phyloP scores from a whole-genome alignment of 2,329 filamentous ascomycete genomes.

The Neospermospora avenae region DNA sequence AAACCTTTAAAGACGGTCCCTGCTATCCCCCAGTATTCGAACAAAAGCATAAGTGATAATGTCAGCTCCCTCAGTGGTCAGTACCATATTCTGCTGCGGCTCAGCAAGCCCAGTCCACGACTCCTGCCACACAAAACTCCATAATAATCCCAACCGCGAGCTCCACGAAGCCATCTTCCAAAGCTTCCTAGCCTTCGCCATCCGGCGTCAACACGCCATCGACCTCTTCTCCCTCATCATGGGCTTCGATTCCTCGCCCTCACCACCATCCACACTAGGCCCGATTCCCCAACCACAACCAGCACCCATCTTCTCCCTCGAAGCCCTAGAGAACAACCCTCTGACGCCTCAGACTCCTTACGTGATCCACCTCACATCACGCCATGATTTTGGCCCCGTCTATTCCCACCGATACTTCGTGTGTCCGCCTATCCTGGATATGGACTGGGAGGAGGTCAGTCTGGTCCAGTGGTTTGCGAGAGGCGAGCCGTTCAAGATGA shows the following conservation, averaged over 20 bases:
- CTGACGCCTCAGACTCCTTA: slow-evolving; percentile 23
- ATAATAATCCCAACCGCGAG: slow-evolving; percentile 26
- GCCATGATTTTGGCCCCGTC: slow-evolving; percentile 28
- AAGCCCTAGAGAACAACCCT: slow-evolving; percentile 26
- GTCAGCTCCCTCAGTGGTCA: background rate
- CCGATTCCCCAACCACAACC: slow-evolving; percentile 5
- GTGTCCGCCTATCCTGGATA: slow-evolving; percentile 21
- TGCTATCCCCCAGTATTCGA: too few relatives aligned
- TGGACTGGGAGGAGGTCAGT: slow-evolving; percentile 29
- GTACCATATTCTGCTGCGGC: slow-evolving; percentile 26
- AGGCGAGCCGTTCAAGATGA: slow-evolving; percentile 27
- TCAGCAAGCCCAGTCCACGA: slow-evolving; percentile 7
- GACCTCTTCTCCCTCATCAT: slow-evolving; percentile 5
- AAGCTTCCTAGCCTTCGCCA: slow-evolving; percentile 23
- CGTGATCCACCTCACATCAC: slow-evolving; percentile 28
- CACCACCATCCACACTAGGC: background rate
- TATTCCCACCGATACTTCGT: slow-evolving; percentile 32
- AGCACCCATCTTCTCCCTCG: slow-evolving; percentile 19
- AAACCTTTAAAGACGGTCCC: too few relatives aligned
- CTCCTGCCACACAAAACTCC: slow-evolving; percentile 9
- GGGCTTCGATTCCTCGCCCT: background rate
- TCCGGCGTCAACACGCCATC: slow-evolving; percentile 11
- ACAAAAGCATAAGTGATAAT: background rate
- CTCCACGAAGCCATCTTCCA: slow-evolving; percentile 24
- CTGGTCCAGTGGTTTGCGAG: slow-evolving; percentile 28